A percentile compares a stretch with the other conserved stretches of the same genome.
phyloP scores from a whole-genome alignment of 2,329 filamentous ascomycete species.

The Aspergillus puulaauensis region DNA sequence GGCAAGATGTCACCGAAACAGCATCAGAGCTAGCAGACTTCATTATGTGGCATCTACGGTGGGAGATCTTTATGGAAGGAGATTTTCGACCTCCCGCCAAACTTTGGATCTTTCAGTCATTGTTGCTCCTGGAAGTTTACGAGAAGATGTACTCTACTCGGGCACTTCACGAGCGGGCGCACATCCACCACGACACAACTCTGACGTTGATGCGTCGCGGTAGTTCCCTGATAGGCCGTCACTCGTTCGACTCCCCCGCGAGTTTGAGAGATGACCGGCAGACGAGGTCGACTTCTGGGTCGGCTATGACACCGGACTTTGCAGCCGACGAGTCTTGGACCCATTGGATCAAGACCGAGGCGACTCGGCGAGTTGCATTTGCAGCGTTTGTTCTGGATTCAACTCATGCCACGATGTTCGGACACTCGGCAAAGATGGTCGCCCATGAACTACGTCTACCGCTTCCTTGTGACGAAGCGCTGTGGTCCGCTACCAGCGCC shows the following conservation, averaged over 20 bases:
- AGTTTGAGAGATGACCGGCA: constrained; percentile 65
- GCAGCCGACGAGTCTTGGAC: constrained; percentile 90
- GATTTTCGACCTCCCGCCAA: constrained; percentile 91
- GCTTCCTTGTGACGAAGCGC: constrained; percentile 84
- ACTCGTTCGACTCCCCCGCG: constrained; percentile 79
- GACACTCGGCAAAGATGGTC: constrained; percentile 94
- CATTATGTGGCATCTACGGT: constrained; percentile 87
- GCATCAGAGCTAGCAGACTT: constrained; percentile 88
- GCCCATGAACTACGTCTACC: constrained; percentile 92
- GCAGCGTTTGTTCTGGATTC: constrained; percentile 94
- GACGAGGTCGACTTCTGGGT: constrained; percentile 36
- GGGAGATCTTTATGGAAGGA: constrained; percentile 90
- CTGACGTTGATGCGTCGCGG: constrained; percentile 93
- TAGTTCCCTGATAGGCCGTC: constrained; percentile 83
- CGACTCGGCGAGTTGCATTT: constrained; percentile 85
- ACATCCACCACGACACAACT: constrained; percentile 95
- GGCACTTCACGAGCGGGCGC: constrained; percentile 86
- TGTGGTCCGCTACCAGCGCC: constrained; percentile 89
- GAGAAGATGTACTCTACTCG: constrained; percentile 98
- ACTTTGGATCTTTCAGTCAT: constrained; percentile 91
- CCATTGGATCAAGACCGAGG: constrained; percentile 92
- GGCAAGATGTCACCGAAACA: constrained; percentile 68
- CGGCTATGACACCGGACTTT: constrained; percentile 54
- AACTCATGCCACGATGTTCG: constrained; percentile 96
- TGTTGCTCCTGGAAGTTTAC: constrained; percentile 85